Conservation (phyloP, 2,329 filamentous ascomycete genomes). For the Aspergillus fischeri region DNA sequence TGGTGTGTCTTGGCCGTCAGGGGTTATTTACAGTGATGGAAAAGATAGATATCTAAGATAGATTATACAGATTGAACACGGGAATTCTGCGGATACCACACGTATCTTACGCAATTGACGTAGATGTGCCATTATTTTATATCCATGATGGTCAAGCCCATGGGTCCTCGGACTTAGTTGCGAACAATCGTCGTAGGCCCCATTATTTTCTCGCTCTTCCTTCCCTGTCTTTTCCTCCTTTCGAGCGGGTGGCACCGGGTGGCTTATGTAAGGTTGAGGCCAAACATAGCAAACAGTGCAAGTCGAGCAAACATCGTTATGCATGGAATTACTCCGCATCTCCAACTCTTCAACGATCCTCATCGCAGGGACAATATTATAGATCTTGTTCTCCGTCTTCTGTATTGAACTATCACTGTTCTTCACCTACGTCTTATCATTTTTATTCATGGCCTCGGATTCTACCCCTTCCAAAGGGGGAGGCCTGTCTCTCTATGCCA, state of each 20-base stretch:
- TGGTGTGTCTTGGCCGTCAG: conserved; percentile 8
- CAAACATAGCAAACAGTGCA: conserved; percentile 13
- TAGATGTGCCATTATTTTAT: not conserved
- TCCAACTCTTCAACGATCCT: not conserved
- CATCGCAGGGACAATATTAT: not conserved
- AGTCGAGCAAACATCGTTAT: conserved; percentile 12
- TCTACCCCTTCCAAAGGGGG: conserved; percentile 34
- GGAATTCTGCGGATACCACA: not conserved
- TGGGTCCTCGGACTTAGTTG: not conserved
- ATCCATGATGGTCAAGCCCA: not conserved
- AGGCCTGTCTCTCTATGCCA: conserved; percentile 72
- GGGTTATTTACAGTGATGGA: not conserved
- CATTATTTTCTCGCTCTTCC: not conserved
- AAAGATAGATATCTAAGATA: not conserved
- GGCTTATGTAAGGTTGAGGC: not conserved
- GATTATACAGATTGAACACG: not conserved
- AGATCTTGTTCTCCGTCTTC: not conserved
- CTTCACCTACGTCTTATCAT: not conserved
- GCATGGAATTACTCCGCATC: not conserved
- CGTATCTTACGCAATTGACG: not conserved
- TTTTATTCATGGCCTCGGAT: conserved; percentile 29
- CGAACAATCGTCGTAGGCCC: not conserved
- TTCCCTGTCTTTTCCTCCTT: not conserved
- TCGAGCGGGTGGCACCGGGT: not conserved
- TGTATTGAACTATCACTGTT: no score